Base-by-base conservation (phyloP, 2,329 filamentous ascomycete genomes). In the Reticulascus tulasneorum region DNA sequence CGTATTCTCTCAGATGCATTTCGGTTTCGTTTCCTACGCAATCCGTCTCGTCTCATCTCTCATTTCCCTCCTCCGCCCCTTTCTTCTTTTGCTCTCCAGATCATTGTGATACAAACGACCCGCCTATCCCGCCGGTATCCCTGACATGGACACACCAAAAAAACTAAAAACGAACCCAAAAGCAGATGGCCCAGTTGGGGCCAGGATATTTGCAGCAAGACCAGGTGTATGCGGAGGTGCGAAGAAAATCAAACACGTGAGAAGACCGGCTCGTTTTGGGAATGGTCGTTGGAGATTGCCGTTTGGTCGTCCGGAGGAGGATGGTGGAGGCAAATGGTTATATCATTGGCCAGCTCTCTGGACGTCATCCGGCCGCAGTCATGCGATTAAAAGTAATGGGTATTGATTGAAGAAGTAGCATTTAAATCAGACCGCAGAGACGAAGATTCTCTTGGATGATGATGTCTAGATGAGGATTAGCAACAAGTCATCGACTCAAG, bases 401-500 rank as follows among this genome's bases (percentile, higher is more conserved):
- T 66, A 66, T 65, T 65, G 63, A 49, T 58, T 52, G 53, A 54
- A 58, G 51, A 54, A 54, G 55, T 35, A 44, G 29, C 52, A 53
- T 59, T 83, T 84, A 96, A 77, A 97, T 96, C 64, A 97, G 74
- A 77, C 91, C 91, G 67, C 90, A 96, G 64, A 94, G 78, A 64
- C 93, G 85, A 48, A 98, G 81, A 71, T 98, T 98, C 71, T 97
- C 93, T 73, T 98, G 93, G 64, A 98, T 98, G 70, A 98, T 98
- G 64, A 98, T 98, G 70, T 98, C 93, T 95, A 50, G 3, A 33
- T 17, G 2, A 7, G 9, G 9, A 24, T 13, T 24, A 24, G 23
- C n/a, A n/a, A 24, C 23, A 24, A 24, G 9, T 9, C 23, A 9
- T 24, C 13, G 23, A 24, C 10, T 9, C 9, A 24, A 13, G 13